Percentiles rank a stretch among this genome's conserved stretches.
These are phyloP conservation scores for Dissophora ornata DNA, from an alignment of 192 early-diverging fungal genomes.

Conservation along the genomic window DNA sequence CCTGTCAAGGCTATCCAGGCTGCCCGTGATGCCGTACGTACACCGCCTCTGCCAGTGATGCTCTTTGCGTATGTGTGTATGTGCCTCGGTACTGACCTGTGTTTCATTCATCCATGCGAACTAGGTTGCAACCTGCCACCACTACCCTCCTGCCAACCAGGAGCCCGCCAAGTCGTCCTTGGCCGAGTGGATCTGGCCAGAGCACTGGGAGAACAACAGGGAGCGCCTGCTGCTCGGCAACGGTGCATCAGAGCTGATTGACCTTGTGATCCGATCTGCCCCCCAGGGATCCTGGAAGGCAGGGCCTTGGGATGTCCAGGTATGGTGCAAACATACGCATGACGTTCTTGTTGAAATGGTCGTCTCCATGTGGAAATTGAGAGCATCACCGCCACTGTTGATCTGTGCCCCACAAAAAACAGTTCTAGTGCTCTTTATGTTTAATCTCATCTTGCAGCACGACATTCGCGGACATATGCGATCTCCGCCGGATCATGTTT, in stretches of 20 bases:
- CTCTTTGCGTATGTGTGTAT: too few species aligned
- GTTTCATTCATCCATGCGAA: too few species aligned
- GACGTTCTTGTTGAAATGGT: too few species aligned
- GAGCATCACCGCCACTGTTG: neutral
- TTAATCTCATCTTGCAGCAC: neutral
- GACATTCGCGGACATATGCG: too few species aligned
- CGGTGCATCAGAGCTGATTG: slow-evolving; percentile 92
- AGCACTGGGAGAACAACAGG: slow-evolving; percentile 63
- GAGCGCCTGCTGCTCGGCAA: slow-evolving; percentile 85
- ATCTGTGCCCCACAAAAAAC: slow-evolving; percentile 1
- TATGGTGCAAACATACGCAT: slow-evolving; percentile 19
- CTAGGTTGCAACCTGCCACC: slow-evolving; percentile 77
- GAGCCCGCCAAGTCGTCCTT: slow-evolving; percentile 89
- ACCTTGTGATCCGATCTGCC: slow-evolving; percentile 84
- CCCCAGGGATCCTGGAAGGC: slow-evolving; percentile 85
- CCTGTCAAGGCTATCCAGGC: slow-evolving; percentile 79
- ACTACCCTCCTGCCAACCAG: slow-evolving; percentile 93
- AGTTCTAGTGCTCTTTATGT: neutral
- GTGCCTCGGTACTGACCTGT: too few species aligned
- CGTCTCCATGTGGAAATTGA: slow-evolving; percentile 6
- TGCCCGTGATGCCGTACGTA: slow-evolving; percentile 75
- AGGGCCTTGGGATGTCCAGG: slow-evolving; percentile 82
- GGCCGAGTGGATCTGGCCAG: slow-evolving; percentile 83
- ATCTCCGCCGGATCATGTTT: too few species aligned
- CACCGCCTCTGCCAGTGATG: neutral